Evolutionary conservation across 1,139 yeast genomes (phyloP).

Genomic region (Hemisphaericaspora lyxosophila): DNA sequence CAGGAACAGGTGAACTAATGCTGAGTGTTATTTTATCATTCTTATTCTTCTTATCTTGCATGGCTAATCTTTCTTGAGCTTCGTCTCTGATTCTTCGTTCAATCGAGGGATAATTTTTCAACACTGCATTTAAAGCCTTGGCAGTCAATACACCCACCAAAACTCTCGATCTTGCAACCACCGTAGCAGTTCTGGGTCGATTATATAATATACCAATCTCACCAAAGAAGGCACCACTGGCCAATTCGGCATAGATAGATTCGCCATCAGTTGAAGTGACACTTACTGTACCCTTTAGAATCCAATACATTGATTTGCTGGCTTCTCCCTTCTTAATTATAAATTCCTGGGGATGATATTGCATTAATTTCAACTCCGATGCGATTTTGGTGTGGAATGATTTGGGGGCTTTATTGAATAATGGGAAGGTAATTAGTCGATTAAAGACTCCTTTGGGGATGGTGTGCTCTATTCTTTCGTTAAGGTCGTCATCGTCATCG

Average conservation of each 20-base stretch:
- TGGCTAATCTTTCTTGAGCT: slow-evolving; percentile 72
- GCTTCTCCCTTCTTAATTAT: slow-evolving; percentile 71
- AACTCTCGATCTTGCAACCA: slow-evolving; percentile 67
- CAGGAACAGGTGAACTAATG: too few relatives aligned
- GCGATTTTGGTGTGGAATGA: slow-evolving; percentile 62
- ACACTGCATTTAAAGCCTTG: slow-evolving; percentile 57
- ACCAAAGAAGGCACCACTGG: slow-evolving; percentile 72
- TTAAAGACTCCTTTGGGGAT: slow-evolving; percentile 56
- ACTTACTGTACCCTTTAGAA: slow-evolving; percentile 68
- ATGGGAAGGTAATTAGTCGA: slow-evolving; percentile 55
- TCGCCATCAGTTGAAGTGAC: slow-evolving; percentile 78
- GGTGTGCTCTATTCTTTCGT: slow-evolving; percentile 7
- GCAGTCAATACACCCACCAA: slow-evolving; percentile 67
- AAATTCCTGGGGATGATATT: slow-evolving; percentile 64
- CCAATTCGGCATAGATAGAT: slow-evolving; percentile 65
- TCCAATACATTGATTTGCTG: slow-evolving; percentile 80
- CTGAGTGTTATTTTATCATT: too few relatives aligned
- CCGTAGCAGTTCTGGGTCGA: slow-evolving; percentile 77
- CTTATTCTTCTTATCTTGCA: slow-evolving; percentile 60
- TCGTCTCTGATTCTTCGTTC: slow-evolving; percentile 73
- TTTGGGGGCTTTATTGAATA: slow-evolving; percentile 65
- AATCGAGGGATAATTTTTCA: slow-evolving; percentile 61
- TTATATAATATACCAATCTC: slow-evolving; percentile 76
- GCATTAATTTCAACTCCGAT: slow-evolving; percentile 55
- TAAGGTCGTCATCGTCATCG: slow-evolving; percentile 1